These are phyloP conservation scores for Calonectria hawksworthii DNA, from an alignment of 2,329 filamentous ascomycete species.

Conservation along the genomic window DNA sequence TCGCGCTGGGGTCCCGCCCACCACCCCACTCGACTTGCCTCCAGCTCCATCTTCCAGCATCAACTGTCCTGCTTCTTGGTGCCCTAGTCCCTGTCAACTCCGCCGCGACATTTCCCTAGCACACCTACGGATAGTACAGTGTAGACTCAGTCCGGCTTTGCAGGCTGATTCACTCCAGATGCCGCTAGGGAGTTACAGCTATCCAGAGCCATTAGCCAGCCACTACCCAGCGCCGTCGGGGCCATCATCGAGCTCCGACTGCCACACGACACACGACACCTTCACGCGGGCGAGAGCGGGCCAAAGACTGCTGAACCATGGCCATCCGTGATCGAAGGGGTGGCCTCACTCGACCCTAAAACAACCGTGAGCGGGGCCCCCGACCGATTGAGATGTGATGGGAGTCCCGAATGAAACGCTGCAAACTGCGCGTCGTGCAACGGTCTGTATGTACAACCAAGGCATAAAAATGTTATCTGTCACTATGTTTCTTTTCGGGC, in stretches of 20 bases:
- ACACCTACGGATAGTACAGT: background rate
- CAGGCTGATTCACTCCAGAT: background rate
- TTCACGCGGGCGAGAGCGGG: background rate
- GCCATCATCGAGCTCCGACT: slow-evolving; percentile 8
- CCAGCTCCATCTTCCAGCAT: background rate
- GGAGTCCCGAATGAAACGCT: slow-evolving; percentile 8
- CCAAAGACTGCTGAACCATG: slow-evolving; percentile 3
- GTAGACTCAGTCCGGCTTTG: background rate
- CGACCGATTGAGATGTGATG: slow-evolving; percentile 19
- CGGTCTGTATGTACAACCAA: slow-evolving; percentile 1
- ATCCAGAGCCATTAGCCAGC: background rate
- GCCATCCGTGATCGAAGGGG: slow-evolving; percentile 10
- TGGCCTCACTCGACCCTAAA: slow-evolving; percentile 7
- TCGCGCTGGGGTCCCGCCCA: background rate
- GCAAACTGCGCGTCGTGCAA: slow-evolving; percentile 1
- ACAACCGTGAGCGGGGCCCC: slow-evolving; percentile 12
- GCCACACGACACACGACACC: slow-evolving; percentile 1
- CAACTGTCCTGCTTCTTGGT: background rate
- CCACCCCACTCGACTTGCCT: background rate
- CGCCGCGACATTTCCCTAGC: background rate
- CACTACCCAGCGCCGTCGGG: background rate
- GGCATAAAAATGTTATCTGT: slow-evolving; percentile 10
- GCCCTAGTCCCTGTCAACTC: slow-evolving; percentile 13
- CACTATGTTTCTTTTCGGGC: slow-evolving; percentile 13
- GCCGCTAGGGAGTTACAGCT: background rate